Conservation (phyloP, 192 early-diverging fungal genomes). For the Linnemannia elongata region DNA sequence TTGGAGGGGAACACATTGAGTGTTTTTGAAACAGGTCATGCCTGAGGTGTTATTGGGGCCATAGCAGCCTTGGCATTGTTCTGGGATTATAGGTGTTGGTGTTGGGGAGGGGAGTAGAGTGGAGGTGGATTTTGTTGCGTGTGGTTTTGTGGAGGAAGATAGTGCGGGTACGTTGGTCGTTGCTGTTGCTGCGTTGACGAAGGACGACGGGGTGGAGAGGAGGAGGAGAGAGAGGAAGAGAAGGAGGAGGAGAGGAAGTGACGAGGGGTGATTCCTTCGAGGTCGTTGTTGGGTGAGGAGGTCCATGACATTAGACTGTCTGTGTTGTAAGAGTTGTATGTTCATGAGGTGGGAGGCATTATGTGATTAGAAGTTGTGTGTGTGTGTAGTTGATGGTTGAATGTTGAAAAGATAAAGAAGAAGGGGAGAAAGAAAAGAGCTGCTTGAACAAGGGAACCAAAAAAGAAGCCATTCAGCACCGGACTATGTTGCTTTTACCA, state of each 20-base stretch:
- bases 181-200: neutral
- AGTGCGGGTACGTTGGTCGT: neutral
- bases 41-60: constrained; percentile 9
- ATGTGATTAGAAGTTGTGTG: neutral
- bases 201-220: neutral
- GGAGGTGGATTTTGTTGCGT: neutral
- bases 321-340: neutral
- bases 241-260: neutral
- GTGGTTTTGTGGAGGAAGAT: neutral
- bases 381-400: neutral
- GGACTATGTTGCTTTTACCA: neutral
- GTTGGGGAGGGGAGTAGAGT: constrained; percentile 14
- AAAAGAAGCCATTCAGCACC: no score
- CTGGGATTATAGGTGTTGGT: constrained; percentile 29
- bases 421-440: neutral
- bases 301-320: neutral
- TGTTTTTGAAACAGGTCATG: constrained; percentile 42
- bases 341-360: neutral
- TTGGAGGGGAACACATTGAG: constrained; percentile 30
- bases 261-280: neutral
- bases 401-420: neutral
- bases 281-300: neutral
- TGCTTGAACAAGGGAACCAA: no score
- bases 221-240: neutral
- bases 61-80: constrained; percentile 26